Evolutionary conservation across 768 basidiomycete genomes (phyloP).

Genomic region (Leccinum ochraceum): DNA sequence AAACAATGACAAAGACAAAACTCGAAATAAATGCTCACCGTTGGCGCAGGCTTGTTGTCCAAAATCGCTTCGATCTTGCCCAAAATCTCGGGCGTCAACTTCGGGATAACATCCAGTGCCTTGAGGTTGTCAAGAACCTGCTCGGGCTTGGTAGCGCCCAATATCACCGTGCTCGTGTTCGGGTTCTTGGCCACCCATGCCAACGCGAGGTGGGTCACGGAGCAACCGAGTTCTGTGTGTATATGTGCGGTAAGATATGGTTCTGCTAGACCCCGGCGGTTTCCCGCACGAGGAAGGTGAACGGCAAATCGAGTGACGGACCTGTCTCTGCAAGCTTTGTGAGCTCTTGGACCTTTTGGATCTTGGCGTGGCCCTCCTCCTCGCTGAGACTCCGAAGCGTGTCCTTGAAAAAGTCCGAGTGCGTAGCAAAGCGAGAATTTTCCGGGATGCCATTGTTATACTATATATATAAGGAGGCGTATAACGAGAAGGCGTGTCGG

Average conservation of each 20-base stretch:
- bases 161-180: conserved; percentile 49
- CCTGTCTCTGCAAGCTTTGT: conserved; percentile 44
- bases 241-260: neutral
- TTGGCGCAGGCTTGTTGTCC: conserved; percentile 37
- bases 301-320: conserved; percentile 5
- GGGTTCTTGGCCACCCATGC: conserved; percentile 56
- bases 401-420: conserved; percentile 47
- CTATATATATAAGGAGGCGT: conserved; percentile 21
- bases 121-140: conserved; percentile 51
- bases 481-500: neutral
- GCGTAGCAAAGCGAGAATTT: conserved; percentile 51
- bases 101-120: conserved; percentile 54
- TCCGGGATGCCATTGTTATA: conserved; percentile 53
- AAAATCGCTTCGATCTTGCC: conserved; percentile 55
- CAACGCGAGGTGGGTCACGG: conserved; percentile 51
- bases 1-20: neutral
- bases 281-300: too few relatives aligned
- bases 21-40: conserved; percentile 25
- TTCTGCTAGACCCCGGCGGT: neutral
- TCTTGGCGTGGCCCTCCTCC: conserved; percentile 45
- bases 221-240: conserved; percentile 43
- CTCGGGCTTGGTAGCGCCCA: conserved; percentile 49
- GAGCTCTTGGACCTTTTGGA: conserved; percentile 50
- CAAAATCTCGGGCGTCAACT: conserved; percentile 51
- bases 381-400: conserved; percentile 44